Evolutionary conservation across 768 basidiomycete species (phyloP).

Genomic region (Podaxis pistillaris): DNA sequence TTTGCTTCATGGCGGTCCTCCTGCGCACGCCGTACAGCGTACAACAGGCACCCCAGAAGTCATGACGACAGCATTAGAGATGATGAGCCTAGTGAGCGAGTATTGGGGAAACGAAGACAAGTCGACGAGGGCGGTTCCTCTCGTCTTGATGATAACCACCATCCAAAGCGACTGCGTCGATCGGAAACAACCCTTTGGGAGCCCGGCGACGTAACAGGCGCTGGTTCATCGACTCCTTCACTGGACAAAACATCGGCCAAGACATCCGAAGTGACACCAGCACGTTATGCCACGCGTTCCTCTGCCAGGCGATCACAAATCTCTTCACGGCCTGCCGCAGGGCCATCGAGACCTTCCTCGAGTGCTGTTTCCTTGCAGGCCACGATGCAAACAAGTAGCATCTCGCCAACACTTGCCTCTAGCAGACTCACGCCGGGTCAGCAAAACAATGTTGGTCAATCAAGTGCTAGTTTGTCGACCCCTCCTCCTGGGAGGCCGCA

Average conservation of each 20-base stretch:
- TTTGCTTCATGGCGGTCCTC: not conserved
- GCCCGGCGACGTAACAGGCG: not conserved
- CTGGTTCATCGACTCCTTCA: not conserved
- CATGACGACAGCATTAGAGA: not conserved
- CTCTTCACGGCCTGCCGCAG: not conserved
- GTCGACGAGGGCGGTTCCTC: not conserved
- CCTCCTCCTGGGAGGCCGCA: not conserved
- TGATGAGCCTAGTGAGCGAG: not conserved
- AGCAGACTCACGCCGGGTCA: not conserved
- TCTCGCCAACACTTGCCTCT: not conserved
- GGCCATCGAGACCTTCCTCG: not conserved
- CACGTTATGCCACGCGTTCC: not conserved
- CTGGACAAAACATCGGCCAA: not conserved
- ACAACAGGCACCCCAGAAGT: not conserved
- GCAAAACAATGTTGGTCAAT: not conserved
- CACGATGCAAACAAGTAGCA: not conserved
- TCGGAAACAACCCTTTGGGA: slow-evolving; percentile 2
- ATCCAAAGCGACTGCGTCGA: slow-evolving; percentile 8
- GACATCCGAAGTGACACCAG: too few species aligned
- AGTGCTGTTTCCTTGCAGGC: not conserved
- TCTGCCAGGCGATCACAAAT: not conserved
- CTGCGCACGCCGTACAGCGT: too few species aligned
- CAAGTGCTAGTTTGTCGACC: not conserved
- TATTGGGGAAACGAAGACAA: slow-evolving; percentile 4
- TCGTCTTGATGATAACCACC: not conserved